phyloP scores from a whole-genome alignment of 73 alveolate species.

The Halteria grandinella region DNA sequence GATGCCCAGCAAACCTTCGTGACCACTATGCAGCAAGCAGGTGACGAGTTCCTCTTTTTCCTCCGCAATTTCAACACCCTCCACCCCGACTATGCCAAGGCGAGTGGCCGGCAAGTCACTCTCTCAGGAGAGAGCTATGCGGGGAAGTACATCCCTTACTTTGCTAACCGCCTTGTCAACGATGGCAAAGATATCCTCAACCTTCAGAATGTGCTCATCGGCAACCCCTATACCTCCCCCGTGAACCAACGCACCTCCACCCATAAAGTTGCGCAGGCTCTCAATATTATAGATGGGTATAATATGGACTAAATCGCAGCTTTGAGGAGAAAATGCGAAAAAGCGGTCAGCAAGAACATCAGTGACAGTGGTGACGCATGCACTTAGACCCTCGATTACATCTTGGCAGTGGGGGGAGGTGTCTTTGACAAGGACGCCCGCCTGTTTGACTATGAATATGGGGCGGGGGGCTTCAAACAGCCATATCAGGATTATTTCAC shows the following conservation, averaged over 20 bases:
- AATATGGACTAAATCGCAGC: conserved; percentile 36
- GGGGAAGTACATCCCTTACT: conserved; percentile 87
- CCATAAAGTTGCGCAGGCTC: conserved; percentile 22
- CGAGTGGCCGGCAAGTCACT: conserved; percentile 61
- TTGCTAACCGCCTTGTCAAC: conserved; percentile 63
- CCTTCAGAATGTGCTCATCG: conserved; percentile 25
- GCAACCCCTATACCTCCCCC: conserved; percentile 38
- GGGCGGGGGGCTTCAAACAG: neutral
- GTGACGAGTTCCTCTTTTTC: conserved; percentile 68
- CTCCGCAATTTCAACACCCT: conserved; percentile 63
- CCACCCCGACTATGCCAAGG: conserved; percentile 66
- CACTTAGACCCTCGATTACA: conserved; percentile 13
- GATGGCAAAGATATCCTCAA: conserved; percentile 43
- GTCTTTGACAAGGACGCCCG: conserved; percentile 36
- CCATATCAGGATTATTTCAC: conserved; percentile 1
- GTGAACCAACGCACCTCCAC: conserved; percentile 24
- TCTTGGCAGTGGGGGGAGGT: conserved; percentile 20
- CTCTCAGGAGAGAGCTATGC: conserved; percentile 93
- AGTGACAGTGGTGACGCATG: neutral
- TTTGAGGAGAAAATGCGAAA: conserved; percentile 21
- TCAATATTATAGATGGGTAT: conserved; percentile 15
- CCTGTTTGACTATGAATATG: conserved; percentile 39
- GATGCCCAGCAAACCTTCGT: conserved; percentile 9
- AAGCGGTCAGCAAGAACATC: conserved; percentile 8
- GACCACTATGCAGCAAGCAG: conserved; percentile 33